These are phyloP conservation scores for Pseudophaeomoniella oleicola DNA, from an alignment of 2,329 filamentous ascomycete species.

Conservation along the genomic window DNA sequence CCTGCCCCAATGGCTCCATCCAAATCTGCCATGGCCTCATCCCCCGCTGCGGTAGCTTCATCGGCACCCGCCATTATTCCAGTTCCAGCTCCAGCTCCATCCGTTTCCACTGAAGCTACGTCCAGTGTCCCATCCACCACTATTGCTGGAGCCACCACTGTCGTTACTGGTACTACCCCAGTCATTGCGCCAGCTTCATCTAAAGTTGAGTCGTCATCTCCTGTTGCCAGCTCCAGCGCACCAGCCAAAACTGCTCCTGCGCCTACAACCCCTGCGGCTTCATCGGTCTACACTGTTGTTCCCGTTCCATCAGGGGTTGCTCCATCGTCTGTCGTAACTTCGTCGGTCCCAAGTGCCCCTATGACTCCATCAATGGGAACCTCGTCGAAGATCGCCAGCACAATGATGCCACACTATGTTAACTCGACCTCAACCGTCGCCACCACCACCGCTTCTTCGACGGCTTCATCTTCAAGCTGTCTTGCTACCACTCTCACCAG, in stretches of 20 bases:
- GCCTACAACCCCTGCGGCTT: neutral
- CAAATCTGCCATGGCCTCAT: neutral
- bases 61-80: neutral
- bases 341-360: neutral
- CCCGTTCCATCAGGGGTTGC: neutral
- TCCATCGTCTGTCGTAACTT: neutral
- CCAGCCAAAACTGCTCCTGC: neutral
- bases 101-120: too few relatives aligned
- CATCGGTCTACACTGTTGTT: slow-evolving; percentile 2
- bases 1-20: neutral
- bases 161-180: too few relatives aligned
- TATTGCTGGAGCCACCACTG: neutral
- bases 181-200: too few relatives aligned
- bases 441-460: slow-evolving; percentile 1
- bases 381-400: neutral
- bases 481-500: slow-evolving; percentile 6
- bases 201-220: neutral
- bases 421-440: neutral
- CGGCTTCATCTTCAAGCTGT: slow-evolving; percentile 2
- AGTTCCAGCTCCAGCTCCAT: too few relatives aligned
- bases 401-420: neutral
- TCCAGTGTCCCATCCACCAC: too few relatives aligned
- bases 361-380: neutral
- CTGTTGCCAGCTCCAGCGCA: neutral
- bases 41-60: neutral